Evolutionary conservation across 2,329 filamentous ascomycete genomes (phyloP).

Genomic region (Curvularia lunata): DNA sequence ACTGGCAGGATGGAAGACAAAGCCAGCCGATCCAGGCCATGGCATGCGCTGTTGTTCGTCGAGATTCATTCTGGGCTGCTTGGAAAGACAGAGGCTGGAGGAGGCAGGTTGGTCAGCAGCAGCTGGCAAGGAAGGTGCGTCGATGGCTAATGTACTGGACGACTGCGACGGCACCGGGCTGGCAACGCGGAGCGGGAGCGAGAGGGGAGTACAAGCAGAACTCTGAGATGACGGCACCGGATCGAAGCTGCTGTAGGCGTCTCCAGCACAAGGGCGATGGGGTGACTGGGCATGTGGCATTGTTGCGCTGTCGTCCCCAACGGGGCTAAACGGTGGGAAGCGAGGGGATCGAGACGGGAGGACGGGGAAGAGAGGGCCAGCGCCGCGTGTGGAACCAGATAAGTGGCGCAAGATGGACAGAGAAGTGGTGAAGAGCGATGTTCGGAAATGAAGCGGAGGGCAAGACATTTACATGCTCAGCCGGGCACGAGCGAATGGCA

Average conservation of each 20-base stretch:
- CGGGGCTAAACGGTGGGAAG: conserved; percentile 19
- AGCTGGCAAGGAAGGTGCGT: conserved; percentile 24
- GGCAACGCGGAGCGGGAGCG: conserved; percentile 24
- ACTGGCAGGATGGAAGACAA: conserved; percentile 16
- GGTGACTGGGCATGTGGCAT: conserved; percentile 44
- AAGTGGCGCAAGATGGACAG: conserved; percentile 26
- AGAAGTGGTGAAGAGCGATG: conserved; percentile 26
- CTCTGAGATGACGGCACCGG: conserved; percentile 24
- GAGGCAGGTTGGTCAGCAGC: conserved; percentile 17
- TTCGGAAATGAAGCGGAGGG: conserved; percentile 41
- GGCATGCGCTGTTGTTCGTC: conserved; percentile 26
- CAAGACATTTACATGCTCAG: conserved; percentile 41
- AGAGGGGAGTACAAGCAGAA: conserved; percentile 25
- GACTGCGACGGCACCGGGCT: conserved; percentile 22
- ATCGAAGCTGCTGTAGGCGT: conserved; percentile 27
- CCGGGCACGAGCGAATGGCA: conserved; percentile 27
- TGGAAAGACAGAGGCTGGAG: conserved; percentile 7
- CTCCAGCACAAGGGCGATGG: conserved; percentile 29
- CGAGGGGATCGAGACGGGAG: conserved; percentile 26
- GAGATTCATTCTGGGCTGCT: conserved; percentile 23
- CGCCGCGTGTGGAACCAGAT: conserved; percentile 38
- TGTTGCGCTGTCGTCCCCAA: conserved; percentile 37
- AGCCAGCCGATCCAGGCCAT: conserved; percentile 29
- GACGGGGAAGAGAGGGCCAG: conserved; percentile 35
- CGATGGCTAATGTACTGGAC: conserved; percentile 15